Base-by-base conservation (phyloP, 805 yeast genomes). In the Yarrowia bubula region DNA sequence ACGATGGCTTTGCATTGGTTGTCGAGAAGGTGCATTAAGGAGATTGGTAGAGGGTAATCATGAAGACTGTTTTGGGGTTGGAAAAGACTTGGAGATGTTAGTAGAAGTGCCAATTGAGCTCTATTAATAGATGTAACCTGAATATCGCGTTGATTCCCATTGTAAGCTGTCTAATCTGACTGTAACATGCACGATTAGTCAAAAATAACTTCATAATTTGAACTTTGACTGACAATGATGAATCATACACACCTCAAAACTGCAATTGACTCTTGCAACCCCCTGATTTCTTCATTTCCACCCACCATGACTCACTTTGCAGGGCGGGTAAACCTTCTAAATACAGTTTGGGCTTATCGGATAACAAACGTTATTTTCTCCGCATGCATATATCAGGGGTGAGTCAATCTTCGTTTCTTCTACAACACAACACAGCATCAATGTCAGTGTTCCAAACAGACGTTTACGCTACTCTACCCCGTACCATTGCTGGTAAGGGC, bases 381-480 rank as follows among this genome's bases (percentile, higher is more conserved):
- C 55, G 14, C 43, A 35, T 50, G 14, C 43, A 35, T 50, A 5
- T 8, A 37, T 7, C 15, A 8, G 17, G 31, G 32, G 37, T 50
- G 42, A 50, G 31, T 37, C 17, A 50, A 33, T 35, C 17, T 14
- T 4, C n/a, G 5, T 10, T 11, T 1, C 18, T 28, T 15, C 11
- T 13, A 15, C 10, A 7, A 11, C 37, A 9, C 31, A 17, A 15
- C 51, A 32, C 18, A 18, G 18, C 17, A 6, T 7, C 33, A 15
- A 48, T 51, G 58, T 51, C 58, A 14, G 58, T 51, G 10, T 51
- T 51, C 18, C 58, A 51, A 37, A 51, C 58, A 18, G 58, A 51
- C 35, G 35, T 51, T 6, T 10, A 35, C n/a, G 58, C 43, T 4
- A 51, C 43, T 22, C 7, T 51, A 14, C 58, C 58, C 14, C 43